Conservation (phyloP, 2,329 filamentous ascomycete genomes). For the Trichoderma sp. region DNA sequence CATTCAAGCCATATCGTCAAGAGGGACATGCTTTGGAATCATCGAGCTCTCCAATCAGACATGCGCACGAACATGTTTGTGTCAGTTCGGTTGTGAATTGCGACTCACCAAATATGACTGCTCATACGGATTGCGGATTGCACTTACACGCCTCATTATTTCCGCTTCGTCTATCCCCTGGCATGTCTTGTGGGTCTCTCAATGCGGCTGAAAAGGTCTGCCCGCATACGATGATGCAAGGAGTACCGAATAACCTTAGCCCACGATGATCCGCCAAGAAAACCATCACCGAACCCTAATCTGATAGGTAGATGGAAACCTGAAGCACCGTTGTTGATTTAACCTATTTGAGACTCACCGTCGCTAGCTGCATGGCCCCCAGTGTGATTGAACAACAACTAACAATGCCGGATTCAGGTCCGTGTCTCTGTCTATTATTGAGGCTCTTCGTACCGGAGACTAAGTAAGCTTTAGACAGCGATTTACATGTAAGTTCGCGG, state of each 20-base stretch:
- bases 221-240: neutral
- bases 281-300: neutral
- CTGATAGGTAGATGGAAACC: neutral
- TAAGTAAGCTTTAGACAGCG: neutral
- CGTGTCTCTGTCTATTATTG: neutral
- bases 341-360: neutral
- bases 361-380: neutral
- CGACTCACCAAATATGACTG: neutral
- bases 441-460: neutral
- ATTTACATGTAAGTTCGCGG: neutral
- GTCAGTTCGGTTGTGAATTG: neutral
- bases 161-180: neutral
- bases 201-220: neutral
- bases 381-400: neutral
- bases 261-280: neutral
- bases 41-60: too few species aligned
- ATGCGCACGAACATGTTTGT: neutral
- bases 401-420: neutral
- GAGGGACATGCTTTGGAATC: neutral
- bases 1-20: neutral
- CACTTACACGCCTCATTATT: neutral
- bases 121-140: neutral
- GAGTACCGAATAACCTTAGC: neutral
- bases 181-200: neutral
- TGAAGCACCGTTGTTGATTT: neutral